Percentiles rank a stretch among this genome's conserved stretches.
Evolutionary conservation across 345 rosid species (phyloP).

Genomic region (Psidium guajava): DNA sequence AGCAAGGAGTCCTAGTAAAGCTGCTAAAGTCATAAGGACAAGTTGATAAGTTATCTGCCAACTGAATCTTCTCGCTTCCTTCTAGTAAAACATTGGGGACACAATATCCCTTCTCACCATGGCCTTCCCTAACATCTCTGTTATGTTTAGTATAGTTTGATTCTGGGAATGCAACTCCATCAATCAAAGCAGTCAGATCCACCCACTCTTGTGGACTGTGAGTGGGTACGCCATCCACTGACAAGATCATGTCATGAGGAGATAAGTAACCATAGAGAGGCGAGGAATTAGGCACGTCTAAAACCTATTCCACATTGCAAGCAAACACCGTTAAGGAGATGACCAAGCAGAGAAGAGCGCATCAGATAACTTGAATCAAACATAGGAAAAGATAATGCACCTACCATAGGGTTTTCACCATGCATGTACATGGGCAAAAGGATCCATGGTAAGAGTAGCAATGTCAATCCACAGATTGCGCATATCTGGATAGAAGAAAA

Average conservation of each 20-base stretch:
- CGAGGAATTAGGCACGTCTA: slow-evolving; percentile 51
- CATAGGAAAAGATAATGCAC: background rate
- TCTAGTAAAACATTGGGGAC: slow-evolving; percentile 39
- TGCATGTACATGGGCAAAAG: slow-evolving; percentile 52
- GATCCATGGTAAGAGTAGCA: slow-evolving; percentile 50
- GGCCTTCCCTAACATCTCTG: slow-evolving; percentile 9
- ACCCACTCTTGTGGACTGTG: slow-evolving; percentile 56
- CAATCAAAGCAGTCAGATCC: slow-evolving; percentile 27
- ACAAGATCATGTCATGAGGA: slow-evolving; percentile 59
- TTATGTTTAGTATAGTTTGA: slow-evolving; percentile 23
- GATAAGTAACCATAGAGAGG: slow-evolving; percentile 68
- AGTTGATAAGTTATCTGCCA: slow-evolving; percentile 20
- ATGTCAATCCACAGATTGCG: slow-evolving; percentile 45
- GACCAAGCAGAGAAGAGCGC: background rate
- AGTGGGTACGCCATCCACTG: slow-evolving; percentile 55
- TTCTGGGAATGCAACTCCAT: slow-evolving; percentile 20
- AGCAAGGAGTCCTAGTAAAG: slow-evolving; percentile 38
- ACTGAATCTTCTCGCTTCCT: slow-evolving; percentile 23
- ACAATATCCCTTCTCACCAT: slow-evolving; percentile 64
- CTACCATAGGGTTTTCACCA: slow-evolving; percentile 49
- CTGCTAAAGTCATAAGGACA: slow-evolving; percentile 50
- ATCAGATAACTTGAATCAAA: background rate
- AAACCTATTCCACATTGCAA: slow-evolving; percentile 32
- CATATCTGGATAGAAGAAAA: slow-evolving; percentile 28
- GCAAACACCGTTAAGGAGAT: background rate